A percentile compares a stretch with the other conserved stretches of the same genome.
Conservation (phyloP, 1,139 yeast genomes). For the Wickerhamiella infanticola region DNA sequence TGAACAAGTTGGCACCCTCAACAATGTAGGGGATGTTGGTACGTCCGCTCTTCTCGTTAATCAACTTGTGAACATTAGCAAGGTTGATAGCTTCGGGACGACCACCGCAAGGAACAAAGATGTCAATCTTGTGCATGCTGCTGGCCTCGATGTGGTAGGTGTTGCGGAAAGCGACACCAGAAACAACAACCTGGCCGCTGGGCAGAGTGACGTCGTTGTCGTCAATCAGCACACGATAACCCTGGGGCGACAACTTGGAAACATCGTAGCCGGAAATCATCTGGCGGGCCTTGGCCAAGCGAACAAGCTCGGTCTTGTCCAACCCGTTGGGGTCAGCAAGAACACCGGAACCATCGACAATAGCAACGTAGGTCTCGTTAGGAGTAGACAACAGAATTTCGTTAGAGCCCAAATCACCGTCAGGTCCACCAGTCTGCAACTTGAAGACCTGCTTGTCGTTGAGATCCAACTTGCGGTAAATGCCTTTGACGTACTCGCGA, state of each 20-base stretch:
- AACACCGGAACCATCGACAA: constrained; percentile 95
- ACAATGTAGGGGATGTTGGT: constrained; percentile 73
- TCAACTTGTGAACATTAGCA: constrained; percentile 57
- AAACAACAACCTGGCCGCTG: constrained; percentile 54
- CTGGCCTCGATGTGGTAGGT: constrained; percentile 67
- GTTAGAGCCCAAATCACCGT: constrained; percentile 93
- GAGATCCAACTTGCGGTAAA: constrained; percentile 63
- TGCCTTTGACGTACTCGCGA: constrained; percentile 79
- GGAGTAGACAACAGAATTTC: constrained; percentile 68
- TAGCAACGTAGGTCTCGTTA: constrained; percentile 62
- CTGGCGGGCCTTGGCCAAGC: constrained; percentile 63
- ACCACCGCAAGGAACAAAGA: constrained; percentile 98
- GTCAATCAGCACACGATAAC: constrained; percentile 75
- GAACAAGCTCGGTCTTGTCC: constrained; percentile 58
- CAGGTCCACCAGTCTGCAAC: constrained; percentile 98
- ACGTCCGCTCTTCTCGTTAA: constrained; percentile 61
- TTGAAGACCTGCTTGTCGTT: constrained; percentile 48
- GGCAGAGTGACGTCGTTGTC: constrained; percentile 72
- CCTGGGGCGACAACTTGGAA: constrained; percentile 50
- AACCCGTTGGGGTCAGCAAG: constrained; percentile 83
- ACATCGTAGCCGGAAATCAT: constrained; percentile 61
- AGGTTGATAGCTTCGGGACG: constrained; percentile 94
- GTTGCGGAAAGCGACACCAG: constrained; percentile 89
- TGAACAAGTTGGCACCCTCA: constrained; percentile 93
- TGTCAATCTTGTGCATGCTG: constrained; percentile 47